Base-by-base conservation (phyloP, 305 asterid species). In the Fraxinus dipetala region DNA sequence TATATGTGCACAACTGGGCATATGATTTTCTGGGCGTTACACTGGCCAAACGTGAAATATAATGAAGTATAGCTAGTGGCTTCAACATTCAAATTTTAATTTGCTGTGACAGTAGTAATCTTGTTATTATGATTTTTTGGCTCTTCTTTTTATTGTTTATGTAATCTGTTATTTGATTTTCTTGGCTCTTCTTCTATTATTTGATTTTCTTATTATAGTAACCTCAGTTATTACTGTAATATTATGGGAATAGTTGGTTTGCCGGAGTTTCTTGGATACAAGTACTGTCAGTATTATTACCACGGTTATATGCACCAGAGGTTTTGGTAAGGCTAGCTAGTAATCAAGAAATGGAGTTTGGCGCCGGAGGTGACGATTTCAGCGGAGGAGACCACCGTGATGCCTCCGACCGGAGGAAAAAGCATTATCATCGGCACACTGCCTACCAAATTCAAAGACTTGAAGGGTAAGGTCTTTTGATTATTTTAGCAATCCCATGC, bases 371-470 rank as follows among this genome's bases (percentile, higher is more conserved):
- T n/a, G 94, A 89, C 20, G 89, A 94, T 83, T 88, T 91, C 83
- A 92, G 91, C 13, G 87, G 91, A 3, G 91, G 85, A 69, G 93
- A 87, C 85, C 92, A 81, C 79, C 88, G 81, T 74, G 96, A 90
- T 51, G 32, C 63, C 8, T 51, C 63, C 32, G 32, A 51, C 43
- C 91, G 94, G 83, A 88, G 88, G 82, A 90, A 91, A 77, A 94
- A 96, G 67, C 88, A 93, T 0, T 96, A 93, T 88, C 99, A 94
- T 81, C 97, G 99, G 0, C 99, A 96, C 88, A 94, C 98, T 9
- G 95, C 97, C 83, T 85, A 93, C 81, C 99, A 96, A 89, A 96
- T 95, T 75, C 98, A 93, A 80, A 83, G 93, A 16, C 98, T 96
- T 40, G 99, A 96, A 90, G 70, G 89, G 99, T 96, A 83, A 79